phyloP scores from a whole-genome alignment of 176 grass and related monocot species.

The Saccharum officinarum region DNA sequence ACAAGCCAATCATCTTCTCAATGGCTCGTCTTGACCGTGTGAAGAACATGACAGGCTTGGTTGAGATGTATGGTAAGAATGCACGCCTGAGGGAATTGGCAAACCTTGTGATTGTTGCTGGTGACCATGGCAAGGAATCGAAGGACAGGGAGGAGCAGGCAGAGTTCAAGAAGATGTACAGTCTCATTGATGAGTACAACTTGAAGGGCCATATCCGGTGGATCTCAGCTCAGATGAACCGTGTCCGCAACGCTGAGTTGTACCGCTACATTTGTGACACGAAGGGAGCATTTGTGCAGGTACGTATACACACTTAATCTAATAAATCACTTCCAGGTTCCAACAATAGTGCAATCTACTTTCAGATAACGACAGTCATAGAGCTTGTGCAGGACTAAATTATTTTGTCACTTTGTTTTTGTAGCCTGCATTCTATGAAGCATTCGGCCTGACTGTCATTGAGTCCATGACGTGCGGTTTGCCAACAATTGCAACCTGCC shows the following conservation, averaged over 20 bases:
- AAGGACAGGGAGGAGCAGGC: constrained; percentile 92
- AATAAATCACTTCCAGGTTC: neutral
- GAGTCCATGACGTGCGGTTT: constrained; percentile 94
- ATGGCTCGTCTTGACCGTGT: constrained; percentile 96
- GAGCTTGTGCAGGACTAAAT: constrained; percentile 6
- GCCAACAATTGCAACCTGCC: constrained; percentile 85
- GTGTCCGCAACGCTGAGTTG: constrained; percentile 78
- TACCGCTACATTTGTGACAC: constrained; percentile 94
- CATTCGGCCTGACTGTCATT: constrained; percentile 83
- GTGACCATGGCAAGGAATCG: constrained; percentile 97
- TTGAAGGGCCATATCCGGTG: constrained; percentile 88
- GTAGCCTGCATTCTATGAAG: constrained; percentile 95
- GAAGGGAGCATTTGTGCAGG: constrained; percentile 92
- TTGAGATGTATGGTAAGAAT: constrained; percentile 93
- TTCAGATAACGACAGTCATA: constrained; percentile 7
- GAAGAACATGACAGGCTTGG: constrained; percentile 96
- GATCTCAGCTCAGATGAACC: constrained; percentile 99
- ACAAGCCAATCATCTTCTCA: constrained; percentile 93
- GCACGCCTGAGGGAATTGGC: constrained; percentile 73
- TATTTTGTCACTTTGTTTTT: constrained; percentile 1
- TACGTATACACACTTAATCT: constrained; percentile 12
- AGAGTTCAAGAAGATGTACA: constrained; percentile 94
- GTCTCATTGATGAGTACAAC: constrained; percentile 91
- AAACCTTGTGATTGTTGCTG: constrained; percentile 92
- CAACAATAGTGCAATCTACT: neutral